A percentile compares a stretch with the other conserved stretches of the same genome.
Conservation (phyloP, 176 grass and related monocot species). For the Metroxylon sagu region DNA sequence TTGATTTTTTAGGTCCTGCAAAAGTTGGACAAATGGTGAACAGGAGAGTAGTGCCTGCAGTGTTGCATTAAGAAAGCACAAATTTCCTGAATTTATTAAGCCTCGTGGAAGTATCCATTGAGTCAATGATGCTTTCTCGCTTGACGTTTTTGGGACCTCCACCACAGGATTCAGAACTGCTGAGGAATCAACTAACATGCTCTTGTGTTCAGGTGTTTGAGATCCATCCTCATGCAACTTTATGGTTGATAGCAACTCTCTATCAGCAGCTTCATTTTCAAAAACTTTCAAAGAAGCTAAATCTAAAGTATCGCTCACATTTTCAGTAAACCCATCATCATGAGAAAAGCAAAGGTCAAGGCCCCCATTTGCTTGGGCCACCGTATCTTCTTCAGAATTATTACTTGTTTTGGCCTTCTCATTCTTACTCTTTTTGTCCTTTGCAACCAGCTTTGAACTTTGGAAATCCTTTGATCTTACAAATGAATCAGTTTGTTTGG, state of each 20-base stretch:
- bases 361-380: slow-evolving; percentile 39
- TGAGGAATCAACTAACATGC: slow-evolving; percentile 23
- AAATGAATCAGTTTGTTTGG: slow-evolving; percentile 26
- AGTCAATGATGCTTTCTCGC: slow-evolving; percentile 29
- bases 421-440: slow-evolving; percentile 15
- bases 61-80: slow-evolving; percentile 91
- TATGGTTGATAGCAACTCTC: not conserved
- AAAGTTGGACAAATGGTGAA: slow-evolving; percentile 61
- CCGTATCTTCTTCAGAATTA: slow-evolving; percentile 26
- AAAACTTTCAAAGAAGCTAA: slow-evolving; percentile 8
- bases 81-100: slow-evolving; percentile 89
- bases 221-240: slow-evolving; percentile 20
- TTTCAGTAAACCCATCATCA: slow-evolving; percentile 22
- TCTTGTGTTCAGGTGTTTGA: slow-evolving; percentile 35
- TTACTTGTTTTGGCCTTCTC: slow-evolving; percentile 20
- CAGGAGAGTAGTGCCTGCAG: slow-evolving; percentile 86
- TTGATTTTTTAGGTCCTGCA: slow-evolving; percentile 49
- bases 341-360: slow-evolving; percentile 16
- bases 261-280: slow-evolving; percentile 5
- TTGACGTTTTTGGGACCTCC: slow-evolving; percentile 10
- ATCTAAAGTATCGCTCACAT: slow-evolving; percentile 18
- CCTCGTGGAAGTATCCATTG: slow-evolving; percentile 63
- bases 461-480: slow-evolving; percentile 23
- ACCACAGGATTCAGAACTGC: slow-evolving; percentile 18
- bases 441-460: slow-evolving; percentile 3